Conservation (phyloP, 495 filamentous ascomycete species). For the Aspergillus biplanus region DNA sequence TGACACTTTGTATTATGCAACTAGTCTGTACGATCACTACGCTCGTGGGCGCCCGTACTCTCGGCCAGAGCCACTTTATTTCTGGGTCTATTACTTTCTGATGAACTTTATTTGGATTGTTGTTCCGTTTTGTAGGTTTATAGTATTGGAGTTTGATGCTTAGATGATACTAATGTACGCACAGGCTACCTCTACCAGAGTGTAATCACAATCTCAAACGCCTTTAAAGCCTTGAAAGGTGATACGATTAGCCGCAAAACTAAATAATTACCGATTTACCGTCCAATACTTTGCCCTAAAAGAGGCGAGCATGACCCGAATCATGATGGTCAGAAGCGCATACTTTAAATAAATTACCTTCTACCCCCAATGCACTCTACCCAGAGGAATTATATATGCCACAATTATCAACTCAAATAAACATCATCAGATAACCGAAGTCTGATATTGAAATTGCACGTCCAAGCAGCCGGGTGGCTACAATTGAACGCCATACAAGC, state of each 20-base stretch:
- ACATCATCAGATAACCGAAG: no score
- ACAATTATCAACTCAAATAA: no score
- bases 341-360: no score
- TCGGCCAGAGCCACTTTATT: constrained; percentile 79
- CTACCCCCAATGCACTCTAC: no score
- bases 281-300: background rate
- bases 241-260: constrained; percentile 40
- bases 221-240: constrained; percentile 46
- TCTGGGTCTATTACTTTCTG: constrained; percentile 84
- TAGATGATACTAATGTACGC: constrained; percentile 29
- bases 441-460: no score
- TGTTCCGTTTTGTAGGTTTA: constrained; percentile 62
- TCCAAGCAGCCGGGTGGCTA: no score
- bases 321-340: no score
- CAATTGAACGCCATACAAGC: no score
- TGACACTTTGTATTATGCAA: constrained; percentile 82
- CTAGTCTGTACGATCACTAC: constrained; percentile 70
- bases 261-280: constrained; percentile 23
- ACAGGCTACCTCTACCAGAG: constrained; percentile 59
- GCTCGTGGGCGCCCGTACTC: constrained; percentile 62
- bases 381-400: no score
- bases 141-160: background rate
- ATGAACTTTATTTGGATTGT: constrained; percentile 90
- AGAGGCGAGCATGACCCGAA: background rate
- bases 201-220: constrained; percentile 48